These are phyloP conservation scores for Ophiostoma sp. DNA, from an alignment of 2,329 filamentous ascomycete genomes.

Conservation along the genomic window DNA sequence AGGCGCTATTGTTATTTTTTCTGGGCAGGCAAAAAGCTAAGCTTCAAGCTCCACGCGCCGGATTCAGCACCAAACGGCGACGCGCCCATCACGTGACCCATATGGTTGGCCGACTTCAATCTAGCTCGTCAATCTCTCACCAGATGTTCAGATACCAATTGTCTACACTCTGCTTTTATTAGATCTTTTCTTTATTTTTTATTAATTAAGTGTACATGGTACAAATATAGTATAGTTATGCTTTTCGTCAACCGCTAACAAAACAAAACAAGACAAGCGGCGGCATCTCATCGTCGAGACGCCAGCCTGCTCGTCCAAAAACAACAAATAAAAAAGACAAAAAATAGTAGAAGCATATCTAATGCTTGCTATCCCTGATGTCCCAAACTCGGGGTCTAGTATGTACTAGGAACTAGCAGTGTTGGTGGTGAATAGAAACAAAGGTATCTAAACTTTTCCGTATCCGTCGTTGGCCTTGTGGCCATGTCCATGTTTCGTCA, in stretches of 20 bases:
- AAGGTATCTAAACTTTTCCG: constrained; percentile 4
- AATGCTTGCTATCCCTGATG: background rate
- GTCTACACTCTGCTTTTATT: background rate
- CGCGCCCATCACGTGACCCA: constrained; percentile 15
- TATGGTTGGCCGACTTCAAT: background rate
- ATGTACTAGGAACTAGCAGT: background rate
- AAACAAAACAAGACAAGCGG: background rate
- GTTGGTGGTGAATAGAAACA: background rate
- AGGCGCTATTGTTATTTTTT: constrained; percentile 17
- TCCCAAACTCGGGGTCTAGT: background rate
- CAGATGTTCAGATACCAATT: background rate
- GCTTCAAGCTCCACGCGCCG: constrained; percentile 20
- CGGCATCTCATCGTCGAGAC: background rate
- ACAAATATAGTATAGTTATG: background rate
- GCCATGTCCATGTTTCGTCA: background rate
- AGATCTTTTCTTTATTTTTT: background rate
- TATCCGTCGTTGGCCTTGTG: background rate
- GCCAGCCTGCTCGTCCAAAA: background rate
- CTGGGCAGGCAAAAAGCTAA: constrained; percentile 17
- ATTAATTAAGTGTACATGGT: background rate
- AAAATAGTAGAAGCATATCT: background rate
- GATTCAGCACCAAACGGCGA: constrained; percentile 15
- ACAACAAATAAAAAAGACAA: background rate
- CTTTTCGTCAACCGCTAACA: constrained; percentile 1
- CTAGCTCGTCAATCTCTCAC: too few species aligned